Evolutionary conservation across 208 protist genomes (phyloP), one percentile per base, ranked within the genome.

Genomic region (Trypanosoma vivax): DNA sequence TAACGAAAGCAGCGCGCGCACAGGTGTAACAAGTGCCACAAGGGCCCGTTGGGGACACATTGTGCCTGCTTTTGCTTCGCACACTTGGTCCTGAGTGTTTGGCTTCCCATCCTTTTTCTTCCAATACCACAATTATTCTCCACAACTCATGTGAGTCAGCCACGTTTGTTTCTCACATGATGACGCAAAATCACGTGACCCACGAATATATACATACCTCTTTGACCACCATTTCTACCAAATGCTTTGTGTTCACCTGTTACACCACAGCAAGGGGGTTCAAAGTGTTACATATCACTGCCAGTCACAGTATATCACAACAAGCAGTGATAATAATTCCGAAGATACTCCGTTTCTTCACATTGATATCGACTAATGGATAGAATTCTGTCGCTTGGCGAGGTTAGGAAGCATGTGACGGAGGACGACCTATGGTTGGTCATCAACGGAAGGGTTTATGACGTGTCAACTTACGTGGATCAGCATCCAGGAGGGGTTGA

Each of bases 401-500:
- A 95, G 63, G 61, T 94, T 35, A 50, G 37, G 46, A 70, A 79
- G 53, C 81, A 93, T 68, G 65, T 50, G 5, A 73, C 65, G 2
- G 76, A 88, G 51, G 50, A 75, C 5, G 76, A 89, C 47, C 41
- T 88, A 25, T 96, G 86, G 86, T 72, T 95, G 28, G 74, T 89
- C 43, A 80, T 87, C 39, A 64, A 96, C 52, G 70, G 71, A 40
- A 92, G 92, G 56, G 86, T 96, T 7, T 94, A 92, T 50, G 72
- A 90, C 30, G 65, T 96, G 21, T 89, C 77, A 13, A 73, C 76
- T 43, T 97, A 94, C 51, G 69, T 88, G 34, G 75, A 92, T 53
- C 53, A 78, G 45, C 90, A 97, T 66, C 88, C 92, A n/a, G 92
- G 92, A 31, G 88, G 90, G 40, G 65, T 74, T 7, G 88, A 92